Conservation (phyloP, 2,329 filamentous ascomycete species). For the Penicillium nordicum region DNA sequence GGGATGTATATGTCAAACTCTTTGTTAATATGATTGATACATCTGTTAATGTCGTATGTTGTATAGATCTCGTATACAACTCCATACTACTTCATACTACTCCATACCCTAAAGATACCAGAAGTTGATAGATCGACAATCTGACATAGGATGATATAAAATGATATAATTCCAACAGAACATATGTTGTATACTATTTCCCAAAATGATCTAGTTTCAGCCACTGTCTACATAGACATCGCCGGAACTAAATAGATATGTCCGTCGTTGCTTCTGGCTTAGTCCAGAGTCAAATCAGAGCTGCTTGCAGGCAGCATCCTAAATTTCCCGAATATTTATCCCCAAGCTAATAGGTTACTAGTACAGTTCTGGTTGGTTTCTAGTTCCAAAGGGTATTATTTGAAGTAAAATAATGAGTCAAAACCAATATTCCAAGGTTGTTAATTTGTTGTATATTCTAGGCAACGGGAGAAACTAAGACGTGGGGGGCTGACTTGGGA, state of each 20-base stretch:
- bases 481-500: not conserved
- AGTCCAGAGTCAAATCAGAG: not conserved
- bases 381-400: too few species aligned
- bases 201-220: not conserved
- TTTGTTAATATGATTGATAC: not conserved
- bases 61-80: not conserved
- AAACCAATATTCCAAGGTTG: not conserved
- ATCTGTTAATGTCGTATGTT: not conserved
- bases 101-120: not conserved
- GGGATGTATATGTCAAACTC: not conserved
- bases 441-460: not conserved
- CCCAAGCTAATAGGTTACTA: not conserved
- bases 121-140: not conserved
- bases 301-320: not conserved
- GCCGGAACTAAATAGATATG: not conserved
- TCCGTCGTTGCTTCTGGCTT: not conserved
- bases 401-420: not conserved
- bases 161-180: not conserved
- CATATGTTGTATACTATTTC: too few species aligned
- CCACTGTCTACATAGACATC: too few species aligned
- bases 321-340: not conserved
- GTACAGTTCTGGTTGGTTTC: not conserved
- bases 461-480: not conserved
- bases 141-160: not conserved
- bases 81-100: not conserved